Evolutionary conservation across 2,329 filamentous ascomycete species (phyloP).

Genomic region (Fusarium nisikadoi): DNA sequence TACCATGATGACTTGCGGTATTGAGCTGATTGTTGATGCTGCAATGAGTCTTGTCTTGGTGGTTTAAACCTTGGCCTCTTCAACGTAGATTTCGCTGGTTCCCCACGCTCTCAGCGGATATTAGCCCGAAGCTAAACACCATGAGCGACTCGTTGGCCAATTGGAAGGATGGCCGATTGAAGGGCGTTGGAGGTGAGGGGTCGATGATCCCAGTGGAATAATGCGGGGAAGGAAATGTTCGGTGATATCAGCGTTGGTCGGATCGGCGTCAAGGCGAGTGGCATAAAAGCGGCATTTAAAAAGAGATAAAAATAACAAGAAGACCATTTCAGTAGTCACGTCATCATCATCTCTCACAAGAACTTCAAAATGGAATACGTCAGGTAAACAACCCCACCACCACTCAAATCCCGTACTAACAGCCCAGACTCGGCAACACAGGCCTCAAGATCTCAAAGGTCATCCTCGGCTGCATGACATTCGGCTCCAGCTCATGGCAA

Average conservation of each 20-base stretch:
- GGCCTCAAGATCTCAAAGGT: constrained; percentile 58
- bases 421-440: constrained; percentile 51
- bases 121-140: neutral
- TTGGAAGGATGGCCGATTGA: constrained; percentile 20
- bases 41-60: neutral
- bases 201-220: neutral
- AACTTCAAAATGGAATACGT: constrained; percentile 32
- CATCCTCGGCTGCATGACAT: constrained; percentile 53
- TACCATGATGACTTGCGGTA: neutral
- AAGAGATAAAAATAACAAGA: no score
- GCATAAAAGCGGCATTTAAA: neutral
- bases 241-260: constrained; percentile 14
- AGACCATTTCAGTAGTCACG: rapidly evolving
- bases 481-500: constrained; percentile 50
- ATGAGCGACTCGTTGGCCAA: neutral
- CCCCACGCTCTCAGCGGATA: constrained; percentile 10
- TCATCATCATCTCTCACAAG: neutral
- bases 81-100: neutral
- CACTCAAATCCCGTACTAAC: rapidly evolving
- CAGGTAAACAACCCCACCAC: neutral
- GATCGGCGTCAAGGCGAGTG: neutral
- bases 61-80: neutral
- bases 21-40: neutral
- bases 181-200: neutral
- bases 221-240: constrained; percentile 23